phyloP scores from a whole-genome alignment of 2,329 filamentous ascomycete genomes.

The Beauveria rudraprayagi region DNA sequence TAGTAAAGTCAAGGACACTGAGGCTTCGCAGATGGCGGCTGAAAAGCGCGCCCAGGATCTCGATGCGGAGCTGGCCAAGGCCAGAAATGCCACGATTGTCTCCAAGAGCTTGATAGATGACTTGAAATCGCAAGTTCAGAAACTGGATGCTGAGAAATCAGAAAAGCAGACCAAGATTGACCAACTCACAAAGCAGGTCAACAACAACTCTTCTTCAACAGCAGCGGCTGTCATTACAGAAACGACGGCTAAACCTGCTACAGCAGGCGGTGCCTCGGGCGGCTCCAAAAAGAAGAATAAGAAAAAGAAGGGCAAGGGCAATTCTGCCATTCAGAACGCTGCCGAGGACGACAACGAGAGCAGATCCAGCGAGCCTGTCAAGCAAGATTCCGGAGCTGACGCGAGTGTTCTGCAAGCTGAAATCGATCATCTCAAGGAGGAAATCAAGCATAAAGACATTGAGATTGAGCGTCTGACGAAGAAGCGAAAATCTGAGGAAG shows the following conservation, averaged over 20 bases:
- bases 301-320: conserved; percentile 72
- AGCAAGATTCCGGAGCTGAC: conserved; percentile 26
- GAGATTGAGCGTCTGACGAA: conserved; percentile 64
- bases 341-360: conserved; percentile 26
- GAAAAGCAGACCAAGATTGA: conserved; percentile 26
- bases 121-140: conserved; percentile 29
- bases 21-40: conserved; percentile 27
- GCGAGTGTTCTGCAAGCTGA: conserved; percentile 38
- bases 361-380: conserved; percentile 28
- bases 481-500: conserved; percentile 68
- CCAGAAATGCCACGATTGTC: conserved; percentile 29
- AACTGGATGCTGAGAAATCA: conserved; percentile 25
- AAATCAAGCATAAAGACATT: conserved; percentile 57
- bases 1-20: conserved; percentile 28
- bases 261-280: conserved; percentile 18
- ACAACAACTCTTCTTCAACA: conserved; percentile 19
- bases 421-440: conserved; percentile 41
- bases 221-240: conserved; percentile 16
- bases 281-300: conserved; percentile 59
- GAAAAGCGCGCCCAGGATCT: conserved; percentile 30
- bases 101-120: conserved; percentile 35
- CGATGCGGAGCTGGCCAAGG: conserved; percentile 32
- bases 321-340: conserved; percentile 25
- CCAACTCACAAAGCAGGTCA: conserved; percentile 38
- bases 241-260: conserved; percentile 1